Evolutionary conservation across 371 early-diverging fungal species (phyloP).

Genomic region (Mucor irregularis): DNA sequence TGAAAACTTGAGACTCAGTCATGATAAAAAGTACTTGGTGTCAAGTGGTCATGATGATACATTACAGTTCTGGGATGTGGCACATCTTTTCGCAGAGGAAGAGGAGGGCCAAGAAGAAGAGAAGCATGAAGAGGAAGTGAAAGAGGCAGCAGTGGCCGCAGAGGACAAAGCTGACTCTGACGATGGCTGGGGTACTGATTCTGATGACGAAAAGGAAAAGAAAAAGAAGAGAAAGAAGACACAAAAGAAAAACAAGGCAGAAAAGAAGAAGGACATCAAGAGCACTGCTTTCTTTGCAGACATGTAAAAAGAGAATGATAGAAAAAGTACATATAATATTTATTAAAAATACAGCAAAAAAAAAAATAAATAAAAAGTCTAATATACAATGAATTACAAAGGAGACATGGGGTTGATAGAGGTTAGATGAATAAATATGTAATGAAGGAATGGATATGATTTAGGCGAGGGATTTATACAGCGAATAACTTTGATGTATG

Average conservation of each 20-base stretch:
- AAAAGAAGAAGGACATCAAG: conserved; percentile 15
- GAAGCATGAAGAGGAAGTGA: conserved; percentile 30
- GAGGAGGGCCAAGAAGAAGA: too few relatives aligned
- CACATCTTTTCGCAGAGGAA: conserved; percentile 47
- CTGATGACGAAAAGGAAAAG: conserved; percentile 24
- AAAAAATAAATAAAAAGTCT: not conserved
- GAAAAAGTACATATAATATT: too few relatives aligned
- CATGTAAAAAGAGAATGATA: conserved; percentile 21
- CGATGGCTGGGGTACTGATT: conserved; percentile 27
- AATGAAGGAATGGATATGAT: not conserved
- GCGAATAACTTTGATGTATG: conserved; percentile 19
- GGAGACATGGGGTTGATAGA: not conserved
- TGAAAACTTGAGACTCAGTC: conserved; percentile 68
- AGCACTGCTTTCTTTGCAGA: conserved; percentile 29
- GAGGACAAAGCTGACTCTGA: conserved; percentile 4
- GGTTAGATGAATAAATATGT: not conserved
- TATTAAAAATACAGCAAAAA: not conserved
- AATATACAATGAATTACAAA: not conserved
- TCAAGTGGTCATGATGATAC: conserved; percentile 84
- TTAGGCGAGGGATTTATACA: too few relatives aligned
- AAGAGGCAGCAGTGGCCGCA: not conserved
- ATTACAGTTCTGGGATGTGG: conserved; percentile 85
- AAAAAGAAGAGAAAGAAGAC: conserved; percentile 24
- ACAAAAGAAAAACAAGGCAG: conserved; percentile 18
- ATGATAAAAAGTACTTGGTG: conserved; percentile 70